Evolutionary conservation across 129 eudicot genomes (phyloP).

Genomic region (Heracleum sosnowskyi): DNA sequence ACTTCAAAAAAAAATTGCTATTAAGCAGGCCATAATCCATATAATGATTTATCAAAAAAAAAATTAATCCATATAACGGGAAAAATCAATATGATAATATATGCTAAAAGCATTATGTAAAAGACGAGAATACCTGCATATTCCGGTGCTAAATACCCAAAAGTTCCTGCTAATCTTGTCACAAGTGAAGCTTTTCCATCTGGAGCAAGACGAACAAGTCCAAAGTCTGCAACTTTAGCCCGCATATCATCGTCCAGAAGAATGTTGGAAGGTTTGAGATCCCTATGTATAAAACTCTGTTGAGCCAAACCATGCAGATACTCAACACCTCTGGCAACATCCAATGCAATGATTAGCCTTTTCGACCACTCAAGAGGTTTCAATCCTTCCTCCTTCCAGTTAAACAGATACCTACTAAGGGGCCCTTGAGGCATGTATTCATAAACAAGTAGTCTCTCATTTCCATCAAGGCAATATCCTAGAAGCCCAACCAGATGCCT

Average conservation of each 20-base stretch:
- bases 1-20: no score
- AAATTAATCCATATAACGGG: background rate
- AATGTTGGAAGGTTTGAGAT: constrained; percentile 86
- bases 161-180: constrained; percentile 84
- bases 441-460: constrained; percentile 76
- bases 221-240: constrained; percentile 95
- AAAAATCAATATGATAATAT: background rate
- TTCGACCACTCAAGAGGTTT: constrained; percentile 82
- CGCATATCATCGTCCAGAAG: constrained; percentile 96
- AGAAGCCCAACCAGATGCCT: constrained; percentile 81
- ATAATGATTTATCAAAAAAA: no score
- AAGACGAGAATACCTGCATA: constrained; percentile 51
- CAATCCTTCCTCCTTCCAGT: constrained; percentile 74
- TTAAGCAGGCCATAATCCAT: no score
- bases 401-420: constrained; percentile 56
- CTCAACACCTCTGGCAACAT: constrained; percentile 94
- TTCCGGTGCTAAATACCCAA: constrained; percentile 96
- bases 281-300: constrained; percentile 90
- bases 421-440: constrained; percentile 98
- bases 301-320: constrained; percentile 85
- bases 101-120: background rate
- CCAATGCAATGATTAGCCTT: constrained; percentile 66
- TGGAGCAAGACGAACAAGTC: constrained; percentile 90
- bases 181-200: constrained; percentile 77
- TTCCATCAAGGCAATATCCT: constrained; percentile 84